phyloP scores from a whole-genome alignment of 257 asterid genomes.

The Leonotis leonurus region DNA sequence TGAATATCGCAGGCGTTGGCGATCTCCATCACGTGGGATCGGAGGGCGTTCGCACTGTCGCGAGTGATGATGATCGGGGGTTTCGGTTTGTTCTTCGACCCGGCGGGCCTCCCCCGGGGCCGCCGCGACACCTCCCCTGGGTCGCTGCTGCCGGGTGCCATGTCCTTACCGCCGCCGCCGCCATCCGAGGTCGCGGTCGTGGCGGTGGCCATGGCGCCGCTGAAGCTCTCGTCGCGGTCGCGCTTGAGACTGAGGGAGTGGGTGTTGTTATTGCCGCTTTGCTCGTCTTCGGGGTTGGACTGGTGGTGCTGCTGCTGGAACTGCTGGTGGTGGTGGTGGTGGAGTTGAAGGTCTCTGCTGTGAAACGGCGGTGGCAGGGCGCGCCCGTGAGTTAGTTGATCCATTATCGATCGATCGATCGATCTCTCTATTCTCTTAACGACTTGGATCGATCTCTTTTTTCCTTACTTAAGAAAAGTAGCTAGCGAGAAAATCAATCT shows the following conservation, averaged over 20 bases:
- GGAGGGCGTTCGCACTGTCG: constrained; percentile 51
- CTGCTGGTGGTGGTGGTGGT: constrained; percentile 37
- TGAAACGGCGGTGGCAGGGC: constrained; percentile 79
- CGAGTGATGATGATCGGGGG: constrained; percentile 52
- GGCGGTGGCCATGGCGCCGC: not conserved
- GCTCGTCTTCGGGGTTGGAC: constrained; percentile 39
- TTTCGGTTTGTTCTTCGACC: constrained; percentile 48
- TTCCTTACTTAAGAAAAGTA: no score
- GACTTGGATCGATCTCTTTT: no score
- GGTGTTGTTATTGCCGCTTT: constrained; percentile 27
- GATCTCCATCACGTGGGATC: constrained; percentile 48
- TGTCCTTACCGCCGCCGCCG: constrained; percentile 15
- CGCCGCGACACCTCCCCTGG: constrained; percentile 33
- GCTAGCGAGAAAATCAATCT: no score
- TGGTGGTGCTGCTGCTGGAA: constrained; percentile 34
- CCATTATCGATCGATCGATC: no score
- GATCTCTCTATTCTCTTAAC: no score
- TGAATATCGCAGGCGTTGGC: constrained; percentile 39
- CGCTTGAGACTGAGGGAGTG: constrained; percentile 28
- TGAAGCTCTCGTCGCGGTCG: constrained; percentile 39
- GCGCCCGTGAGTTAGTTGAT: constrained; percentile 74
- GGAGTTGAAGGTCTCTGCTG: constrained; percentile 58
- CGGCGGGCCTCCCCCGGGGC: constrained; percentile 43
- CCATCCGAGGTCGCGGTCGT: constrained; percentile 3
- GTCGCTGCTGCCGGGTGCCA: not conserved